Evolutionary conservation across 2,329 filamentous ascomycete species (phyloP), one percentile per base, ranked within the genome.

Genomic region (Fusarium aywerte): DNA sequence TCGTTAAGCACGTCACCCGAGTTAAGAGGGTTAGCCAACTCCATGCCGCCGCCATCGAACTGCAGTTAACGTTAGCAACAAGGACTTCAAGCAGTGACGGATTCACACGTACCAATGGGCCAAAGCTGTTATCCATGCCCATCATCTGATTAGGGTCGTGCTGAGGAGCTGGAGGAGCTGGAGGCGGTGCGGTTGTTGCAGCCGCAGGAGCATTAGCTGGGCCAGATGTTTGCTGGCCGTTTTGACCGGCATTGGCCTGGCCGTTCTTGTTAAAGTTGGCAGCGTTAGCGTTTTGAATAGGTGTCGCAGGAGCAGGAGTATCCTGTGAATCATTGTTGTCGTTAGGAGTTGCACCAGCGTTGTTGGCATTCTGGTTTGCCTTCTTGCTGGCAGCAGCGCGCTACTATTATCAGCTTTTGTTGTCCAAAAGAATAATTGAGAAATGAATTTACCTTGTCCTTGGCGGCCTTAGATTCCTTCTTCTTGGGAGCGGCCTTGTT

Each of bases 401-500:
- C 76, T 76, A 52, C 43, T 42, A 23, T 29, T 47, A 58, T 73
- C 42, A 72, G 48, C 56, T 48, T 63, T 20, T 59, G 31, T 29
- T 60, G 18, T 23, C 39, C 42, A 32, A n/a, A 38, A 10, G 4
- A 4, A 21, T 4, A 43, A 31, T 32, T n/a, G n/a, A 38, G 18
- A 20, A 32, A 39, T 38, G 29, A 27, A 73, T 81, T 80, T 85
- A 92, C 90, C 88, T 92, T 92, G 58, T 80, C 82, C 78, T 90
- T 91, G 7, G 86, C 82, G 62, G 82, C 84, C 78, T 90, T 90
- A 7, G 80, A 81, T 31, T 89, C 87, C 82, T 92, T 92, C 85
- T 95, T 95, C 78, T 92, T 93, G 2, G 91, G 90, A 32, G 87
- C 89, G 5, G 90, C 79, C 81, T 95, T 95, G 74, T 89, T 90